Evolutionary conservation across 352 stramenopile genomes (phyloP).

Genomic region (Peronospora destructor): DNA sequence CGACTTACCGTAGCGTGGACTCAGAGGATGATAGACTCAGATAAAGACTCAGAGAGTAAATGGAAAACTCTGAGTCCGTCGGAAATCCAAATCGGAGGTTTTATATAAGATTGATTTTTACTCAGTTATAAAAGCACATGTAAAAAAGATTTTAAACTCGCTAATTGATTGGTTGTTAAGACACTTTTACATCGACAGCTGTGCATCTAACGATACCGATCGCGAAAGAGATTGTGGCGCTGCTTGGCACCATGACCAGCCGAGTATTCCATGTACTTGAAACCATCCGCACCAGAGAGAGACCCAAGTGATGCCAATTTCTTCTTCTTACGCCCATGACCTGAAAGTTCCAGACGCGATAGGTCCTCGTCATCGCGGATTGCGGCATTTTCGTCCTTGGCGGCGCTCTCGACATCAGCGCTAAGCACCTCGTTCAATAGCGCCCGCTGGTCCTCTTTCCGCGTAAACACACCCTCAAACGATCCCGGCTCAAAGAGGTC

Average conservation of each 20-base stretch:
- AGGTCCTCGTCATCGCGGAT: conserved; percentile 82
- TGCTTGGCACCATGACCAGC: conserved; percentile 74
- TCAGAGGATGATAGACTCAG: conserved; percentile 6
- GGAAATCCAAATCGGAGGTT: too few relatives aligned
- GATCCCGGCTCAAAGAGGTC: conserved; percentile 84
- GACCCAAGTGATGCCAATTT: conserved; percentile 66
- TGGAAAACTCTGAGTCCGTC: neutral
- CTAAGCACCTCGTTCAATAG: conserved; percentile 76
- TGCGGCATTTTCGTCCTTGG: conserved; percentile 75
- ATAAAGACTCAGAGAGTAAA: neutral
- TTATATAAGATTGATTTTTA: too few relatives aligned
- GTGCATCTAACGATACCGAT: conserved; percentile 74
- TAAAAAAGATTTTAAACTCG: too few relatives aligned
- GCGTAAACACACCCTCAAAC: conserved; percentile 76
- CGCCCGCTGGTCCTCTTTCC: conserved; percentile 70
- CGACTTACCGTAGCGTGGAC: conserved; percentile 8
- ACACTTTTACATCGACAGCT: neutral
- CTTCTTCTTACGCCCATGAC: conserved; percentile 65
- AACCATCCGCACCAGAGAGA: conserved; percentile 69
- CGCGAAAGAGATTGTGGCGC: conserved; percentile 82
- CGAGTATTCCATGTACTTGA: conserved; percentile 86
- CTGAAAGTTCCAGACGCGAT: conserved; percentile 56
- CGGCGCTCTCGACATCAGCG: conserved; percentile 70
- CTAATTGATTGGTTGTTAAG: too few relatives aligned
- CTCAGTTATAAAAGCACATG: too few relatives aligned